Percentiles rank a stretch among this genome's conserved stretches.
Conservation (phyloP, 1,284 basidiomycete species). For the Cryptococcus depauperatus region DNA sequence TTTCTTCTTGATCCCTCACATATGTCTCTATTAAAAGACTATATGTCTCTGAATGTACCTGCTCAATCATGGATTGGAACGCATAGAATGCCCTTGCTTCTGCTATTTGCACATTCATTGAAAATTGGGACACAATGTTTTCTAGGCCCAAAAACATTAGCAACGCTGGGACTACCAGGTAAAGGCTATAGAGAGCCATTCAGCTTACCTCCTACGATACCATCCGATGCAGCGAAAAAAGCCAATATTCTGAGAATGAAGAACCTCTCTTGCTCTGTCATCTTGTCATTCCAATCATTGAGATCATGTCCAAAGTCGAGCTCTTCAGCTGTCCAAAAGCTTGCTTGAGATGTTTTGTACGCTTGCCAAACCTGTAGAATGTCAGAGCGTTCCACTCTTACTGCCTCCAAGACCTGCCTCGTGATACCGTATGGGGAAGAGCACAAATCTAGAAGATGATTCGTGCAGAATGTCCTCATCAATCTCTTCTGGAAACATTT, state of each 20-base stretch:
- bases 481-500: constrained; percentile 42
- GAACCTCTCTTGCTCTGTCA: constrained; percentile 83
- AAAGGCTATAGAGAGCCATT: not conserved
- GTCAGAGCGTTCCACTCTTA: constrained; percentile 1
- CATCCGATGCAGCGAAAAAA: constrained; percentile 93
- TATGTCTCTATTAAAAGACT: constrained; percentile 54
- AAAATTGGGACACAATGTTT: constrained; percentile 87
- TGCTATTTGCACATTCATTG: constrained; percentile 85
- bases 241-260: constrained; percentile 90
- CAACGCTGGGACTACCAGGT: not conserved
- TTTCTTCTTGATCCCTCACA: constrained; percentile 50
- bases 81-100: constrained; percentile 96
- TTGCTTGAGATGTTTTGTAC: constrained; percentile 65
- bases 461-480: constrained; percentile 72
- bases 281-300: constrained; percentile 76
- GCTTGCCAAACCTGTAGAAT: constrained; percentile 74
- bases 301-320: constrained; percentile 87
- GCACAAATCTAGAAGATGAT: constrained; percentile 58
- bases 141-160: constrained; percentile 39
- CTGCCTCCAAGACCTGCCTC: constrained; percentile 45
- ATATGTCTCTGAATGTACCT: constrained; percentile 54
- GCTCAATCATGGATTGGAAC: constrained; percentile 94
- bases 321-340: constrained; percentile 87
- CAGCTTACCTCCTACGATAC: constrained; percentile 73
- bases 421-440: constrained; percentile 83